Conservation (phyloP, 352 stramenopile genomes). For the Globisporangium abappressorium region DNA sequence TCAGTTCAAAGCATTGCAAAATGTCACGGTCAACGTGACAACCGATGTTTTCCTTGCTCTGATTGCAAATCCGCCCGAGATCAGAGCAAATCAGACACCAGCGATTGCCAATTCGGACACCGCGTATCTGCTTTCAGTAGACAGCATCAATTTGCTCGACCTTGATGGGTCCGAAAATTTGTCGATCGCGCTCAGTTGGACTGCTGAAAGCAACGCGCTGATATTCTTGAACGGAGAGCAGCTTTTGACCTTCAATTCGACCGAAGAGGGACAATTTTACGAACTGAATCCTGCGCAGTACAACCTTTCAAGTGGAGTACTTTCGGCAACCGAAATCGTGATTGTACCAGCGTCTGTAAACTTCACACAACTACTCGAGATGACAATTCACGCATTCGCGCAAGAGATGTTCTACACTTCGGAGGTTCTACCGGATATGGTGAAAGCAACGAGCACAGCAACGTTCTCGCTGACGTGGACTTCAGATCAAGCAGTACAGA, state of each 20-base stretch:
- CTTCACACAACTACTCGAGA: neutral
- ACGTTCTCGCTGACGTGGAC: neutral
- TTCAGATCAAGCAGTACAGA: neutral
- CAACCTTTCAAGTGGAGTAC: neutral
- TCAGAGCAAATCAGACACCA: conserved; percentile 6
- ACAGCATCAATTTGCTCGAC: conserved; percentile 17
- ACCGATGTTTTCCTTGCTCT: conserved; percentile 22
- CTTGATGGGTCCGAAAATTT: conserved; percentile 24
- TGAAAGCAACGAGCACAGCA: neutral
- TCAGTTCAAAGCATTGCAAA: conserved; percentile 9
- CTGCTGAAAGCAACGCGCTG: conserved; percentile 3
- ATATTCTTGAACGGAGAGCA: conserved; percentile 21
- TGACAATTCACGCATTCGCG: neutral
- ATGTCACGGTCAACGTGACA: conserved; percentile 20
- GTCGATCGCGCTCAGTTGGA: conserved; percentile 7
- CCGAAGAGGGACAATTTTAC: neutral
- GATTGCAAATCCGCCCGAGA: conserved; percentile 16
- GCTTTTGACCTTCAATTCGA: neutral
- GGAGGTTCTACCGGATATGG: neutral
- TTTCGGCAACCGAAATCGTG: neutral
- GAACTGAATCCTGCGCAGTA: neutral
- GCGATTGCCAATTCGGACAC: neutral
- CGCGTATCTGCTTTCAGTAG: conserved; percentile 16
- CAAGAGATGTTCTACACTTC: neutral
- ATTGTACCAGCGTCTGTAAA: neutral